Conservation (phyloP, 1,139 yeast genomes). For the Taphrina sp. region DNA sequence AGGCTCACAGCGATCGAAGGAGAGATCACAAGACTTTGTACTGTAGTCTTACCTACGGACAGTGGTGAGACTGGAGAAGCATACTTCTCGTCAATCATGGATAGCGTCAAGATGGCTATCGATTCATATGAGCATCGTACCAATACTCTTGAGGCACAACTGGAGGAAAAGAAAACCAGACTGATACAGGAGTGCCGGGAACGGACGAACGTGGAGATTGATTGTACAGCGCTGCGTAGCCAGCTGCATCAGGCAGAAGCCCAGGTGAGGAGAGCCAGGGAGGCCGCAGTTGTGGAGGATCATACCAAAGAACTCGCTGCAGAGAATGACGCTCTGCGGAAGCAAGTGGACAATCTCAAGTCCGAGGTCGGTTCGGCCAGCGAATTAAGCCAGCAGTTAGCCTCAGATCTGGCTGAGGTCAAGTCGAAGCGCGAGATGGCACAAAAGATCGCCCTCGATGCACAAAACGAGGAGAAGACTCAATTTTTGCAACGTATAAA, state of each 20-base stretch:
- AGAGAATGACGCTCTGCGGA: background rate
- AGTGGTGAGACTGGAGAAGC: conserved; percentile 29
- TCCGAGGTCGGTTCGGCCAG: background rate
- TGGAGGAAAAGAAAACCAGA: conserved; percentile 7
- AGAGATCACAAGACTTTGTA: conserved; percentile 25
- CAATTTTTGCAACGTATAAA: conserved; percentile 24
- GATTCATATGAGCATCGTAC: conserved; percentile 21
- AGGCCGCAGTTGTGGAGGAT: background rate
- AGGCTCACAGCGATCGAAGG: conserved; percentile 22
- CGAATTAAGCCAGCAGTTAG: background rate
- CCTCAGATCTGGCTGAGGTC: background rate
- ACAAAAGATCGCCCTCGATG: background rate
- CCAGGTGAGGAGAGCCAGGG: background rate
- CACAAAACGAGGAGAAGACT: conserved; percentile 2
- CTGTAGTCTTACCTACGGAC: conserved; percentile 19
- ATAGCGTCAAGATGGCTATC: conserved; percentile 17
- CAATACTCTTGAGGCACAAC: conserved; percentile 3
- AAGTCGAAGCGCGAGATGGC: no score
- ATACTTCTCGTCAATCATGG: conserved; percentile 16
- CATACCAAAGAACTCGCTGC: background rate
- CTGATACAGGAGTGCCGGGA: conserved; percentile 15
- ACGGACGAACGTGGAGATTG: conserved; percentile 11
- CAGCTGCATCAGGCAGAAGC: background rate
- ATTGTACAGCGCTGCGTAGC: conserved; percentile 11
- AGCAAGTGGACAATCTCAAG: background rate